phyloP scores from a whole-genome alignment of 2,329 filamentous ascomycete species.

The Fonsecaea erecta region DNA sequence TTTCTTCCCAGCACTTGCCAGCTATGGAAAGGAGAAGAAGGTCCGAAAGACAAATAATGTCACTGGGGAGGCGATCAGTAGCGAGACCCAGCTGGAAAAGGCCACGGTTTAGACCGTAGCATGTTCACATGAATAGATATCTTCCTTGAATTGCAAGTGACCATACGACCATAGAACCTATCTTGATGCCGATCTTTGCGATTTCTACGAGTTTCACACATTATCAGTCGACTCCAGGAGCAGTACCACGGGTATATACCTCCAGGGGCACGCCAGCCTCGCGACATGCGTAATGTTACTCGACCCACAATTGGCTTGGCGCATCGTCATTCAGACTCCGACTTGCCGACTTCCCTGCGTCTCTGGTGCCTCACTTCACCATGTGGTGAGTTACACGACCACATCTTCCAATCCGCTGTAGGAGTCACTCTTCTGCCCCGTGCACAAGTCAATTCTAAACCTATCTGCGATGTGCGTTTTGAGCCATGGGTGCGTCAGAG shows the following conservation, averaged over 20 bases:
- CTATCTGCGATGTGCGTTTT: constrained; percentile 26
- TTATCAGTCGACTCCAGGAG: background rate
- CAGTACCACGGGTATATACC: too few species aligned
- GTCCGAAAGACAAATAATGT: background rate
- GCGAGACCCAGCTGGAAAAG: background rate
- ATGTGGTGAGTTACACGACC: background rate
- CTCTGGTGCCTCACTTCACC: background rate
- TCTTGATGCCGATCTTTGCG: background rate
- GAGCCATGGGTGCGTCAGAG: constrained; percentile 90
- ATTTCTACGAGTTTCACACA: background rate
- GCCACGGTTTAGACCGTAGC: background rate
- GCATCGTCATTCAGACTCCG: constrained; percentile 9
- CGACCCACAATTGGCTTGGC: constrained; percentile 1
- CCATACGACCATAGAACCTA: background rate
- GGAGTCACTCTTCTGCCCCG: background rate
- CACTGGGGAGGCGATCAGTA: background rate
- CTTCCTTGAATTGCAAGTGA: background rate
- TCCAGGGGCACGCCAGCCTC: background rate
- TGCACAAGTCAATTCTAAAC: background rate
- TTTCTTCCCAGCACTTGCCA: constrained; percentile 27
- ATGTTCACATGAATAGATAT: background rate
- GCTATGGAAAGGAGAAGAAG: constrained; percentile 4
- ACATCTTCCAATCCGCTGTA: background rate
- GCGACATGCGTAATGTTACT: background rate
- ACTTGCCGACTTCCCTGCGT: background rate